phyloP scores from a whole-genome alignment of 139 green algal species.

The Chloropicon primus region DNA sequence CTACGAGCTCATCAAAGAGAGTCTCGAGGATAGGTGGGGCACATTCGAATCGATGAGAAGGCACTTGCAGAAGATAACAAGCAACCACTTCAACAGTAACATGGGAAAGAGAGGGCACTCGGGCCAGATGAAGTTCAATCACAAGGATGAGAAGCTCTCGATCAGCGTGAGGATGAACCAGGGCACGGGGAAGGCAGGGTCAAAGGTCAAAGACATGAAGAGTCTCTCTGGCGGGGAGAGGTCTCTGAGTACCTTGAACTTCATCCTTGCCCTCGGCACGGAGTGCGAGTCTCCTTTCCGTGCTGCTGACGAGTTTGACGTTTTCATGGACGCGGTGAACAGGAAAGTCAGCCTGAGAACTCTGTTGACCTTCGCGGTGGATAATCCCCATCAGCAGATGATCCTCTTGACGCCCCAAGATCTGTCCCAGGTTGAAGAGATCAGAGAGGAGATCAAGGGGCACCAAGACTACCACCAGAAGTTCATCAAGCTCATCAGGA shows the following conservation, averaged over 20 bases:
- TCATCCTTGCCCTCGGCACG: constrained; percentile 70
- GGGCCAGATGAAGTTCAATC: neutral
- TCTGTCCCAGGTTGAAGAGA: neutral
- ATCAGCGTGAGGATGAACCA: constrained; percentile 2
- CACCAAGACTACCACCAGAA: neutral
- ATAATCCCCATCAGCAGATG: neutral
- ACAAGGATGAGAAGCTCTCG: neutral
- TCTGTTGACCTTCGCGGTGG: neutral
- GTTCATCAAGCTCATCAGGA: constrained; percentile 3
- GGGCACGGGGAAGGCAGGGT: neutral
- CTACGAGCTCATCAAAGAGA: neutral
- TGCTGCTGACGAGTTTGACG: constrained; percentile 79
- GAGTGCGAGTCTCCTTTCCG: constrained; percentile 59
- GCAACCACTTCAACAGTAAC: neutral
- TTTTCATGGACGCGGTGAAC: constrained; percentile 62
- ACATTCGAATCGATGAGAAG: neutral
- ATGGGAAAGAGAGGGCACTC: neutral
- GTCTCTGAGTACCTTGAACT: constrained; percentile 73
- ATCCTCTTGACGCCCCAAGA: constrained; percentile 2
- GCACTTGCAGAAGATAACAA: neutral
- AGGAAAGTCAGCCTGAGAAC: constrained; percentile 15
- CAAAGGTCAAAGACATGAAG: neutral
- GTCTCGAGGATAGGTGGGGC: neutral
- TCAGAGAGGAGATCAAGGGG: neutral
- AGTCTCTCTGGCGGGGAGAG: constrained; percentile 59